Base-by-base conservation (phyloP, 176 grass and related monocot genomes). In the Oryza rufipogon region DNA sequence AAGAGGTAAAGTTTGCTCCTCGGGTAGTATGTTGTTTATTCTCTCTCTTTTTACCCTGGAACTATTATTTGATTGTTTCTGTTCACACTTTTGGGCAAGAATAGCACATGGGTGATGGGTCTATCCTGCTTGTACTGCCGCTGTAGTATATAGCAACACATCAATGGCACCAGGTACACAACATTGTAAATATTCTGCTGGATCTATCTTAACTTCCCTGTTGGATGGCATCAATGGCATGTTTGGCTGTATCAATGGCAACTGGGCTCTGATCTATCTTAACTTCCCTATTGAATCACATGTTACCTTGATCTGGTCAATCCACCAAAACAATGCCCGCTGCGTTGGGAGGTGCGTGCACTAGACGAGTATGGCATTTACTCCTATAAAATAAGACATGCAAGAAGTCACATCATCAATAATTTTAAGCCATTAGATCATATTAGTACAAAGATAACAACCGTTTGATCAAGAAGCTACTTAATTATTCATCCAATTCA, bases 111-210 rank as follows among this genome's bases (percentile, higher is more conserved):
- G 56, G 25, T 16, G 32, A 67, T 26, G 52, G 19, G 19, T 32
- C 45, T 44, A 33, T 28, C 69, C 2, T 86, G 69, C 42, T 41
- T 72, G 48, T 25, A 52, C 78, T 34, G 71, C 70, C 36, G 77
- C 41, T 6, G 30, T 32, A 32, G 30, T 32, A 32, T 32, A 26
- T 30, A 75, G 70, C 60, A 44, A 56, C 58, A 48, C 63, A 56
- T 75, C 45, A 87, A 68, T 75, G 85, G 23, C 48, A 51, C 34
- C 52, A 64, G 67, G 75, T 36, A 71, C 36, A 3, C 64, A 32
- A 32, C 30, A 70, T 41, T 13, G 25, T 65, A 20, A 20, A 19
- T 33, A 65, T 25, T 12, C 49, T 51, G 73, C 39, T 32, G 30
- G 30, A 32, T 32, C 30, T 32, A 32, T 32, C 30, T 32, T 32